Base-by-base conservation (phyloP, 2,329 filamentous ascomycete genomes). In the Leptographium wingfieldii region DNA sequence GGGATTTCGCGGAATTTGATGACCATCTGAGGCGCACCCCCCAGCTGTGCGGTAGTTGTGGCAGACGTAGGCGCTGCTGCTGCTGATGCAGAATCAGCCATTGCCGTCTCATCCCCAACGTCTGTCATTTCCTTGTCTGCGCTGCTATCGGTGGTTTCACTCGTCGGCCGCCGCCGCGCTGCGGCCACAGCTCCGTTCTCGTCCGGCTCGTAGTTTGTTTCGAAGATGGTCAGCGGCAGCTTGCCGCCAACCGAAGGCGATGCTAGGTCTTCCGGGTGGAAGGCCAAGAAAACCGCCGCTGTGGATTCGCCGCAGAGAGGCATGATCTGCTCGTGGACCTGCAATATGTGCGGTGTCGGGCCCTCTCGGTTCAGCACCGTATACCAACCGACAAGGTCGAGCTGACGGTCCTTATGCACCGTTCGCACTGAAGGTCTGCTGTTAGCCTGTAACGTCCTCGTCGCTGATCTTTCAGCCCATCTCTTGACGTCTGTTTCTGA, bases 341-440 rank as follows among this genome's bases (percentile, higher is more conserved):
- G 82, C 14, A 95, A 77, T 68, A 81, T 87, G 74, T 69, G 81
- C 68, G 65, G 77, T 67, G 70, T 86, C 70, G 94, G 94, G 3
- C 92, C 92, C 48, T 81, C 78, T 14, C 82, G 74, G 49, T 88
- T 81, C 57, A 91, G 80, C 11, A 92, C 79, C 3, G 91, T 91
- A 74, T 92, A 96, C 90, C 90, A 96, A 67, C 92, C 94, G 56
- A 97, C 90, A 58, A 97, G 80, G 65, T 92, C 88, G 56, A 97
- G 84, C 33, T 84, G 79, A 7, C 90, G 90, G 58, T 82, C 81
- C 72, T 92, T 94, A 75, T 96, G 90, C 5, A 96, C 92, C 65
- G 87, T 84, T 73, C 86, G 89, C 82, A 95, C 90, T 95, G 65
- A 63, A n/a, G 12, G 29, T 60, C 59, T 53, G 27, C 33, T 35